phyloP scores from a whole-genome alignment of 2,329 filamentous ascomycete genomes.

The Verticillium dahliae region DNA sequence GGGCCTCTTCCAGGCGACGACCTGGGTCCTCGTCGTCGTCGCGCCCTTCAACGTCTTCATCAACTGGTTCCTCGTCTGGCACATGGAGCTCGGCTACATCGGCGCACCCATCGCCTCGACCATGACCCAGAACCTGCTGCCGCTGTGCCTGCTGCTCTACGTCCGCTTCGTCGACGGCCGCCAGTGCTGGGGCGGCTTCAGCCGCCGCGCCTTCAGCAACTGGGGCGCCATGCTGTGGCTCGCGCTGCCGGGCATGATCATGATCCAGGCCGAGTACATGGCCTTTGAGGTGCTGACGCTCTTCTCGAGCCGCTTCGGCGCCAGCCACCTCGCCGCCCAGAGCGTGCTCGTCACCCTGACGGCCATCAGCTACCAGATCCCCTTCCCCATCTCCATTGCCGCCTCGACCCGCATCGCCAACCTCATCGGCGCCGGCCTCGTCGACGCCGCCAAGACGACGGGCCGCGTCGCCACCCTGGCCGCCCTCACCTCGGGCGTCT shows the following conservation, averaged over 20 bases:
- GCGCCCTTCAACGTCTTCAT: slow-evolving; percentile 72
- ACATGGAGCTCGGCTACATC: slow-evolving; percentile 61
- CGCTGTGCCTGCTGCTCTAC: slow-evolving; percentile 70
- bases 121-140: slow-evolving; percentile 72
- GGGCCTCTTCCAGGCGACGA: slow-evolving; percentile 70
- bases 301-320: slow-evolving; percentile 72
- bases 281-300: slow-evolving; percentile 89
- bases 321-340: slow-evolving; percentile 78
- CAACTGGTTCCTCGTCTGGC: slow-evolving; percentile 76
- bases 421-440: slow-evolving; percentile 79
- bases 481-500: slow-evolving; percentile 64
- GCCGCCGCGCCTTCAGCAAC: slow-evolving; percentile 60
- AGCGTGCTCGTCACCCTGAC: slow-evolving; percentile 75
- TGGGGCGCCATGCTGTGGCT: slow-evolving; percentile 83
- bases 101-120: slow-evolving; percentile 78
- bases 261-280: slow-evolving; percentile 90
- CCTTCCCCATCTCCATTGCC: slow-evolving; percentile 86
- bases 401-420: slow-evolving; percentile 86
- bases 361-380: slow-evolving; percentile 80
- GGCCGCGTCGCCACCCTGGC: slow-evolving; percentile 67
- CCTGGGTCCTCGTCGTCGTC: slow-evolving; percentile 69
- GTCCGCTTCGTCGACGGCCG: slow-evolving; percentile 66
- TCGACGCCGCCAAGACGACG: slow-evolving; percentile 71
- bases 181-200: slow-evolving; percentile 82
- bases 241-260: slow-evolving; percentile 81